A percentile compares a stretch with the other conserved stretches of the same genome.
These are phyloP conservation scores for Tulasnella sp. DNA, from an alignment of 768 basidiomycete species.

Conservation along the genomic window DNA sequence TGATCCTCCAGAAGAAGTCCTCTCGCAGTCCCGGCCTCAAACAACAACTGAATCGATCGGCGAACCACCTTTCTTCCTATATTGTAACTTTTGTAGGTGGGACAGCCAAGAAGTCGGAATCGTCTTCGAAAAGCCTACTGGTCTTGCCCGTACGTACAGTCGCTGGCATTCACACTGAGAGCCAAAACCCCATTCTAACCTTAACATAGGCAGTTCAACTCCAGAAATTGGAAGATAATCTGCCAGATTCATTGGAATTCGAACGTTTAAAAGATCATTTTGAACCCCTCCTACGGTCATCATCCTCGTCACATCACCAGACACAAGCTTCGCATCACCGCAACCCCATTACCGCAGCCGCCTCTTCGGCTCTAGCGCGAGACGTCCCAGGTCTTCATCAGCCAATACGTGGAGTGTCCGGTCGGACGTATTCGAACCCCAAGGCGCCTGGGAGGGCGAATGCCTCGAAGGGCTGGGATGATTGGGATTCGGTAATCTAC, in stretches of 20 bases:
- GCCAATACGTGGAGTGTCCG: slow-evolving; percentile 1
- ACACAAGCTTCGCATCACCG: slow-evolving; percentile 23
- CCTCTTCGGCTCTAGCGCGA: slow-evolving; percentile 80
- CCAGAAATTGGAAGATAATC: slow-evolving; percentile 84
- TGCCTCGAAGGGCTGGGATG: slow-evolving; percentile 28
- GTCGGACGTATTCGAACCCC: slow-evolving; percentile 17
- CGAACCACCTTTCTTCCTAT: slow-evolving; percentile 85
- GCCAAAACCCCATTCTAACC: background rate
- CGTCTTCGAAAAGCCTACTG: slow-evolving; percentile 94
- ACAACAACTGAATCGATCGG: slow-evolving; percentile 46
- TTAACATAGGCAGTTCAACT: slow-evolving; percentile 62
- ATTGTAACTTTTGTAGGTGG: slow-evolving; percentile 93
- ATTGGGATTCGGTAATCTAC: slow-evolving; percentile 33
- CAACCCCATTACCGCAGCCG: slow-evolving; percentile 62
- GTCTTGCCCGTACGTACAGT: slow-evolving; percentile 70
- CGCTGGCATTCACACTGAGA: background rate
- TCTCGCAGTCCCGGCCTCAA: slow-evolving; percentile 48
- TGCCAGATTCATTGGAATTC: slow-evolving; percentile 81
- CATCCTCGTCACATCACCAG: slow-evolving; percentile 32
- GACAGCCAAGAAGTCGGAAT: slow-evolving; percentile 88
- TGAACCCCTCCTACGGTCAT: slow-evolving; percentile 79
- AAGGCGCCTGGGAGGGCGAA: background rate
- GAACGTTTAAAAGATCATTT: slow-evolving; percentile 96
- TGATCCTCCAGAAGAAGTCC: slow-evolving; percentile 58
- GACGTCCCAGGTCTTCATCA: slow-evolving; percentile 48